Base-by-base conservation (phyloP, 768 basidiomycete species). In the Exsudoporus frostii region DNA sequence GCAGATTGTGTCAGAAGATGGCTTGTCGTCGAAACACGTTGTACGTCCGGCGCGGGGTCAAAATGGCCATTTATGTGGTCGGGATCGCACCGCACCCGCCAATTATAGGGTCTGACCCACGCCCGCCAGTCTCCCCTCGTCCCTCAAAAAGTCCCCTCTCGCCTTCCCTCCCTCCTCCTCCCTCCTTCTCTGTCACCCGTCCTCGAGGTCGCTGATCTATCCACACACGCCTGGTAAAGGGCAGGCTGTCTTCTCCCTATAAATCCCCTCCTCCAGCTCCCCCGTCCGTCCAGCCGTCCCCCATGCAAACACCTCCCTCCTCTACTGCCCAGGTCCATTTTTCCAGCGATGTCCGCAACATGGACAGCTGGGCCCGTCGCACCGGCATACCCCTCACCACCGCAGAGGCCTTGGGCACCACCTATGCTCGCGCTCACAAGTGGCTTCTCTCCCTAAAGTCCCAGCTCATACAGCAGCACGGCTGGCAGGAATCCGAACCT, bases 301-400 rank as follows among this genome's bases (percentile, higher is more conserved):
- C 13, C 51, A 72, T 71, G 71, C 70, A 73, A 33, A 66, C 69
- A 0, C 68, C 69, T 5, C 58, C 70, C 27, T 69, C 69, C n/a
- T 63, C 69, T 7, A 74, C 78, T 39, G 81, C 78, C 37, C 76
- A 88, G 64, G 81, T 91, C 69, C 78, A 86, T 55, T 92, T 91
- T 68, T 89, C 86, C 58, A 84, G 83, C 69, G 84, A 89, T 64
- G 86, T 92, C 67, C 76, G 77, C 52, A 84, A 86, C 67, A 88
- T 92, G 85, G 87, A 90, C 71, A 84, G 79, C 54, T 92, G 90
- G 90, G 86, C 90, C 0, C 76, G 73, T 50, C 82, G 89, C 53
- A 90, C 90, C 0, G 78, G 82, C 66, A 90, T 92, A 45, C 88
- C 88, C 39, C 77, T 92, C 55, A 90, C 88, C 60, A 90, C 85